These are phyloP conservation scores for Lophiotrema nucula DNA, from an alignment of 495 filamentous ascomycete genomes.

Conservation along the genomic window DNA sequence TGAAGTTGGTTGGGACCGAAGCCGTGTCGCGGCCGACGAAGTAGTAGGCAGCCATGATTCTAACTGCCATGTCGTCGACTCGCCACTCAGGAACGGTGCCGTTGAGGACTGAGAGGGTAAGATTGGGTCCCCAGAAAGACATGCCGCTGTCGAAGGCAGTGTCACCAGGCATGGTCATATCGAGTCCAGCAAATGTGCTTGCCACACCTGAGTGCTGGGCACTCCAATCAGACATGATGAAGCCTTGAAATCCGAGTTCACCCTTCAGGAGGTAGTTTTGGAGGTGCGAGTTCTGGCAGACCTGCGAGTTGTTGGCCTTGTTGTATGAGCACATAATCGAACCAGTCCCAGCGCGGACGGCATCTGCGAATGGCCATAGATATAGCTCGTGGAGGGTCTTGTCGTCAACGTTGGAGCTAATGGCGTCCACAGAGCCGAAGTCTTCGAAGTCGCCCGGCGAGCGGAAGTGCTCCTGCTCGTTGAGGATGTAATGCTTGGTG, in stretches of 20 bases:
- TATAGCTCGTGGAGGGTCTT: constrained; percentile 94
- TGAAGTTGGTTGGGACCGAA: constrained; percentile 74
- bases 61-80: constrained; percentile 86
- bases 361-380: constrained; percentile 76
- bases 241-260: constrained; percentile 93
- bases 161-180: constrained; percentile 97
- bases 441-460: constrained; percentile 59
- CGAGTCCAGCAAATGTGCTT: constrained; percentile 77
- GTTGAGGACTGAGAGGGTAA: constrained; percentile 83
- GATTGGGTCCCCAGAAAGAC: constrained; percentile 83
- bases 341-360: constrained; percentile 44
- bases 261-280: constrained; percentile 83
- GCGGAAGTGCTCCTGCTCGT: constrained; percentile 67
- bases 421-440: constrained; percentile 60
- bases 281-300: constrained; percentile 67
- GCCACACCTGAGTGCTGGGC: constrained; percentile 80
- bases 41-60: constrained; percentile 93
- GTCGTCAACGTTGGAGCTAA: constrained; percentile 89
- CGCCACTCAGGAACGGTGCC: constrained; percentile 89
- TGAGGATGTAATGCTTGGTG: constrained; percentile 45
- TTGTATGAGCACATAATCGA: constrained; percentile 88
- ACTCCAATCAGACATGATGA: constrained; percentile 47
- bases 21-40: constrained; percentile 72
- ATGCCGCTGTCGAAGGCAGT: constrained; percentile 66
- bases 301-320: constrained; percentile 73